Base-by-base conservation (phyloP, 2,329 filamentous ascomycete genomes). In the Cladosporium sp. region DNA sequence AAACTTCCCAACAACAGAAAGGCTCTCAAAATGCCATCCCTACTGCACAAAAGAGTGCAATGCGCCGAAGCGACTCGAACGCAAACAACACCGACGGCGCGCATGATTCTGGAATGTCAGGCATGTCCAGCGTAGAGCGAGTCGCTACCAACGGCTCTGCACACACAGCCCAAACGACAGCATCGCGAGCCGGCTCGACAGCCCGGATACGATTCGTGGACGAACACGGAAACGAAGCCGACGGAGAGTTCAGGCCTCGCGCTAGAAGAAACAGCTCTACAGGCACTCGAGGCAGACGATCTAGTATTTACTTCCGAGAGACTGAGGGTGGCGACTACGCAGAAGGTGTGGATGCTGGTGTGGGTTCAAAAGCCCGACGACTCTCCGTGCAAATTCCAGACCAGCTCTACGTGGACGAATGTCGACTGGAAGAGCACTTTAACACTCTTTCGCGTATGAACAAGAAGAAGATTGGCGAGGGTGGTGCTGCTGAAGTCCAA, bases 401-500 rank as follows among this genome's bases (percentile, higher is more conserved):
- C 18, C 58, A 61, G 9, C 43, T 67, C 7, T 50, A 60, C 11
- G 62, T 68, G 4, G 64, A 66, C 36, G 60, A 61, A 44, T 59
- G 84, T 57, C 77, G 80, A 56, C 54, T 68, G 30, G 61, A 66
- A 24, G 59, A 64, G 30, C 60, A 67, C 43, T 68, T 67, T 54
- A 85, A 82, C 68, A 82, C 87, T 58, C 72, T 92, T 45, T 76
- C 88, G 27, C 85, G 86, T 7, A 82, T 83, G 37, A 80, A 87
- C 61, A 84, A 86, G 34, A 89, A 86, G 70, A 80, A 85, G 54
- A 74, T 95, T 6, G 90, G 89, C 54, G 88, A 88, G 68, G 90
- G 90, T 38, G 86, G 88, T 9, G 91, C 88, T 5, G 89, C 88
- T 38, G 86, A 87, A 58, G 89, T 95, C 19, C 87, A 83, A 29